phyloP scores from a whole-genome alignment of 2,329 filamentous ascomycete species.

The Pyrenochaeta sp. region DNA sequence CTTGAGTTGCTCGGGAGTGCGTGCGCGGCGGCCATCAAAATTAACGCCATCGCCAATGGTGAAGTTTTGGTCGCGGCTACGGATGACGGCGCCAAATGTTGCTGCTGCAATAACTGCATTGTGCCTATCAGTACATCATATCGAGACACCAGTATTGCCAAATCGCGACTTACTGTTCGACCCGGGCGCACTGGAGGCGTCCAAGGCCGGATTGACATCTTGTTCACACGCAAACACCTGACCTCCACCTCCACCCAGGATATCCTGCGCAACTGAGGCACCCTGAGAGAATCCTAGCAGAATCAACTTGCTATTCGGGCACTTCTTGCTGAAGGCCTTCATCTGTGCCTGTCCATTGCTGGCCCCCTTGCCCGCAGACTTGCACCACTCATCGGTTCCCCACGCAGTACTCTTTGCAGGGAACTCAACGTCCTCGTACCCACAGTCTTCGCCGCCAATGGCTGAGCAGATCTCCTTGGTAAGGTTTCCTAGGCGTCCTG shows the following conservation, averaged over 20 bases:
- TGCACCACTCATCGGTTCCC: slow-evolving; percentile 36
- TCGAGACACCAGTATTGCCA: neutral
- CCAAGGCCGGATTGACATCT: slow-evolving; percentile 26
- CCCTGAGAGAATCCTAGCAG: slow-evolving; percentile 38
- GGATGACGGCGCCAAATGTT: slow-evolving; percentile 36
- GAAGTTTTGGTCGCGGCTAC: slow-evolving; percentile 31
- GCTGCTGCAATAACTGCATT: slow-evolving; percentile 33
- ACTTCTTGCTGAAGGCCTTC: slow-evolving; percentile 33
- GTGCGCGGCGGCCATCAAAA: slow-evolving; percentile 32
- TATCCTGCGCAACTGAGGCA: slow-evolving; percentile 34
- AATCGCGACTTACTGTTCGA: slow-evolving; percentile 23
- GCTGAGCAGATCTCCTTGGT: slow-evolving; percentile 28
- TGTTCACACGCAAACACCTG: slow-evolving; percentile 34
- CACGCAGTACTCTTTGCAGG: slow-evolving; percentile 38
- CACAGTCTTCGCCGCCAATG: slow-evolving; percentile 29
- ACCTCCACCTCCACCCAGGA: slow-evolving; percentile 41
- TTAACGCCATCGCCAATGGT: slow-evolving; percentile 31
- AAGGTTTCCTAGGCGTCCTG: slow-evolving; percentile 36
- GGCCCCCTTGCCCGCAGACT: slow-evolving; percentile 32
- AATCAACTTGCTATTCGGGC: slow-evolving; percentile 38
- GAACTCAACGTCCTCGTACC: slow-evolving; percentile 37
- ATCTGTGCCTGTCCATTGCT: slow-evolving; percentile 34
- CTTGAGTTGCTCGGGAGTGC: slow-evolving; percentile 25
- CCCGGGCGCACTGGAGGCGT: slow-evolving; percentile 24
- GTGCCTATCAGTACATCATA: slow-evolving; percentile 1